Base-by-base conservation (phyloP, 192 early-diverging fungal species). In the Backusella liffmaniae region DNA sequence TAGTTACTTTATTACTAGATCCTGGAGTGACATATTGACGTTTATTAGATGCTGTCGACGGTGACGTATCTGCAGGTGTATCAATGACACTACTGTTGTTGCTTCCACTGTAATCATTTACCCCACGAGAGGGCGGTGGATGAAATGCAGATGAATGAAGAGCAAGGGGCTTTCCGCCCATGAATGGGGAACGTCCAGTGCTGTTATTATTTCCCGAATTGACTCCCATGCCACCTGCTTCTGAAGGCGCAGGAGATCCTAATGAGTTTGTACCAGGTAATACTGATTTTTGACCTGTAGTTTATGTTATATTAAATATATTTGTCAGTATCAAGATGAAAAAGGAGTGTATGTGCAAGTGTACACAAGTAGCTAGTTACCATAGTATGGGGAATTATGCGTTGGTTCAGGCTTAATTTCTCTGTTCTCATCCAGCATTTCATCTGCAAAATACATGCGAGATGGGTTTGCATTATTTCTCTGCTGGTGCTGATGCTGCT, bases 121-220 rank as follows among this genome's bases (percentile, higher is more conserved):
- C 21, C 13, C 41, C 70, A 32, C 70, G 70, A 18, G 70, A 71
- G 49, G 70, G 44, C 18, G 70, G 70, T 49, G 49, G 42, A 71
- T 71, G 70, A 44, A 71, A 71, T 71, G 70, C 70, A 71, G 70
- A 71, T 42, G 70, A 71, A 44, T 67, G 66, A 35, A 67, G 34
- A 67, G 29, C 35, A 62, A 62, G 56, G 56, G 56, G 29, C 23
- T 62, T 62, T 62, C 56, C 56, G 9, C 56, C 23, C 56, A 62
- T 62, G 26, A 62, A 62, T 62, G 56, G 56, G 10, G 56, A 62
- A 62, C 56, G 56, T 26, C 56, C 56, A 62, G 56, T 29, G 56
- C 56, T 62, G 56, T 29, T 62, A 29, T 13, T 62, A 62, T 29
- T 62, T 62, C 23, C 23, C 21, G 56, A 62, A 29, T 29, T 62